Conservation (phyloP, 352 stramenopile species). For the Phytophthora pini region DNA sequence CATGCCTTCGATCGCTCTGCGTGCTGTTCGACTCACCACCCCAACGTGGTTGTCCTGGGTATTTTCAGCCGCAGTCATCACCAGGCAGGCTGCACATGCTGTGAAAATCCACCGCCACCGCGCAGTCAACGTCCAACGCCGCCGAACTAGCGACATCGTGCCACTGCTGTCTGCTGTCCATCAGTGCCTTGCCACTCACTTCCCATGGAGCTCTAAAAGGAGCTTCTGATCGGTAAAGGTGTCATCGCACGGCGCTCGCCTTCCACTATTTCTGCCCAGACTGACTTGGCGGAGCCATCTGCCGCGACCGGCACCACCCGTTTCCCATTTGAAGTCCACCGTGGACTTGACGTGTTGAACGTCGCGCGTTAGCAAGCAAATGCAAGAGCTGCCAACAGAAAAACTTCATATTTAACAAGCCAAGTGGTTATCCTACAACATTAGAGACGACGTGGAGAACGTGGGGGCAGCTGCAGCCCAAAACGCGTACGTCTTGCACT, state of each 20-base stretch:
- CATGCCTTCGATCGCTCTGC: constrained; percentile 6
- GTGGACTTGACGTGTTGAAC: constrained; percentile 12
- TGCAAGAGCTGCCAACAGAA: background rate
- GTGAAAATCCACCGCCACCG: constrained; percentile 1
- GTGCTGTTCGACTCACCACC: constrained; percentile 7
- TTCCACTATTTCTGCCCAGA: constrained; percentile 1
- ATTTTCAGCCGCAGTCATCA: constrained; percentile 6
- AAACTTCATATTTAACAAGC: background rate
- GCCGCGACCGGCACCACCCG: background rate
- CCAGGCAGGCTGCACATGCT: constrained; percentile 1
- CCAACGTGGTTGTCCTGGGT: background rate
- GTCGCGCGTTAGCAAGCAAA: constrained; percentile 15
- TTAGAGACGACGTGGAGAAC: constrained; percentile 29
- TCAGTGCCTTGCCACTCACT: background rate
- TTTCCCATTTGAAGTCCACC: constrained; percentile 11
- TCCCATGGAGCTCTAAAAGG: constrained; percentile 3
- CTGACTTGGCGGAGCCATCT: background rate
- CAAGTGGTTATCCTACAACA: constrained; percentile 8
- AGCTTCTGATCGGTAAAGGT: constrained; percentile 14
- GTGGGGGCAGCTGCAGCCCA: constrained; percentile 25
- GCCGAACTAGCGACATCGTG: constrained; percentile 1
- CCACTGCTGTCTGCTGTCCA: constrained; percentile 10
- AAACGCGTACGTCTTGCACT: constrained; percentile 24
- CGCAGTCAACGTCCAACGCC: background rate
- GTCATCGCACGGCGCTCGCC: background rate